A percentile compares a stretch with the other conserved stretches of the same genome.
These are phyloP conservation scores for Quercus phellos DNA, from an alignment of 331 rosid species.

Conservation along the genomic window DNA sequence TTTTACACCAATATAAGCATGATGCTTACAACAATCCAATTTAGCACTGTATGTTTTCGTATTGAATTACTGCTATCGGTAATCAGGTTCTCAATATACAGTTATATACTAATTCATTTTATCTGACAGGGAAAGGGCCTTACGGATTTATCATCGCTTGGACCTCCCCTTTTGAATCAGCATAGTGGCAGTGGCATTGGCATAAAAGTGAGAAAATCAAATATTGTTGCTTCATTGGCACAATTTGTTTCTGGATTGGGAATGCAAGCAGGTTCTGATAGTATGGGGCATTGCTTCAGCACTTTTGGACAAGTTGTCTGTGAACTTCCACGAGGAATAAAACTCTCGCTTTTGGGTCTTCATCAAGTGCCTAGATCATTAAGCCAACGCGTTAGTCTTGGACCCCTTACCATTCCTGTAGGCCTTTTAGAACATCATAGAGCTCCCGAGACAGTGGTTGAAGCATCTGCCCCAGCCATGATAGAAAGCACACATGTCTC, in stretches of 20 bases:
- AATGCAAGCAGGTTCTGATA: slow-evolving; percentile 27
- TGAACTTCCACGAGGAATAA: slow-evolving; percentile 60
- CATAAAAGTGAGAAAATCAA: slow-evolving; percentile 64
- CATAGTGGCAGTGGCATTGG: slow-evolving; percentile 68
- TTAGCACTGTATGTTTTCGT: neutral
- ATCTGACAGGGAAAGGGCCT: slow-evolving; percentile 62
- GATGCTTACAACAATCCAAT: neutral
- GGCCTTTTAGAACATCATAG: slow-evolving; percentile 18
- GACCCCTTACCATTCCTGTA: slow-evolving; percentile 47
- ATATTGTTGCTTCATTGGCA: slow-evolving; percentile 70
- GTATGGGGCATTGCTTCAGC: slow-evolving; percentile 40
- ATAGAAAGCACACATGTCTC: slow-evolving; percentile 25
- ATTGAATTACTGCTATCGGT: neutral
- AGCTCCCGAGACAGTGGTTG: slow-evolving; percentile 34
- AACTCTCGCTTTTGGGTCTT: slow-evolving; percentile 66
- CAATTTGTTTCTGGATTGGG: slow-evolving; percentile 55
- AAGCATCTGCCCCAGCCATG: slow-evolving; percentile 14
- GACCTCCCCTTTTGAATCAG: slow-evolving; percentile 73
- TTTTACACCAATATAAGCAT: neutral
- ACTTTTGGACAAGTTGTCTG: slow-evolving; percentile 63
- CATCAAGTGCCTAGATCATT: slow-evolving; percentile 40
- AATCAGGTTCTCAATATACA: neutral
- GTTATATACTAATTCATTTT: neutral
- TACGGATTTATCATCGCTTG: slow-evolving; percentile 54
- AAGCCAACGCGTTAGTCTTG: slow-evolving; percentile 30